Base-by-base conservation (phyloP, 1,139 yeast species). In the Torulaspora globosa region DNA sequence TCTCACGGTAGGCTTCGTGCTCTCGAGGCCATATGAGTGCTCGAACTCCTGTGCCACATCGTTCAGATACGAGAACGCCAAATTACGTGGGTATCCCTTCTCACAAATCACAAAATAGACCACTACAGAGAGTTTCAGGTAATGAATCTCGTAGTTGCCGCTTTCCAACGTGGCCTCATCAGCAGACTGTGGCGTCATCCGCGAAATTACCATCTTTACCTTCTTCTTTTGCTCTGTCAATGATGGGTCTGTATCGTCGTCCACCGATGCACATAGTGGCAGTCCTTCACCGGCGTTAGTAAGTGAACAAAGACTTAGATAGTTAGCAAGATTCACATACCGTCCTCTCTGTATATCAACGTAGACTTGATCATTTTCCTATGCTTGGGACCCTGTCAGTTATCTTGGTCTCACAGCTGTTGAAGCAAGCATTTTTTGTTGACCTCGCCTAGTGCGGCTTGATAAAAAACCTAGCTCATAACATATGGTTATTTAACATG, bases 181-280 rank as follows among this genome's bases (percentile, higher is more conserved):
- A 58, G 86, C 96, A 1, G 95, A 82, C 57, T 82, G 78, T 41
- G 90, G 83, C 34, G 84, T 84, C 64, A 92, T 78, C 59, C 94
- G 76, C 40, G 84, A 74, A 41, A 89, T 76, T 46, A 92, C 74
- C 50, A 84, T 71, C 69, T 92, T 90, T 58, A 89, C 79, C 66
- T 88, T 88, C 65, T 84, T 81, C 75, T 90, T 90, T 63, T 87
- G 92, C 50, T 87, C 94, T 35, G 73, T 65, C 44, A 90, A 71
- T 11, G 72, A 70, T 33, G 67, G 66, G 44, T 75, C 77, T 43
- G 74, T 75, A 53, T 82, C 84, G 56, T 89, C 95, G 60, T 90
- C 97, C 12, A 88, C 92, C 1, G 96, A 85, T n/a, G 95, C 95
- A 52, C 95, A 82, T 48, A 90, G 74, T 15, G 97, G 97, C 49